A percentile compares a stretch with the other conserved stretches of the same genome.
Evolutionary conservation across 208 protist genomes (phyloP).

Genomic region (Leishmania tropica): DNA sequence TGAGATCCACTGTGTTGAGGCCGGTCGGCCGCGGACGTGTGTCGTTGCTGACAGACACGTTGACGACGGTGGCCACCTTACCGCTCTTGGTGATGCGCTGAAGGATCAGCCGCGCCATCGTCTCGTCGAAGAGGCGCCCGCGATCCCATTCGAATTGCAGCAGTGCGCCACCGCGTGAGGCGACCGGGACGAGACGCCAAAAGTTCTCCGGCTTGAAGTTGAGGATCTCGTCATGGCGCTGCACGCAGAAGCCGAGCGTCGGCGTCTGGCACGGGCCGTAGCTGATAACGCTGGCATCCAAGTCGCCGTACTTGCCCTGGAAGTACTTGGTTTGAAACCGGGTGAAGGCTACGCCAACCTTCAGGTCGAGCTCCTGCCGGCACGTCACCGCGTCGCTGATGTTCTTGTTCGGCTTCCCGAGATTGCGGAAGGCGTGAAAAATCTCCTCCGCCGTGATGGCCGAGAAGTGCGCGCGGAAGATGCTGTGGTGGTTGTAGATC

Average conservation of each 20-base stretch:
- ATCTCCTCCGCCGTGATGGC: slow-evolving; percentile 91
- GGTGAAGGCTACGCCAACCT: slow-evolving; percentile 96
- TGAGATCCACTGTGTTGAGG: slow-evolving; percentile 96
- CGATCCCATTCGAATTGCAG: slow-evolving; percentile 91
- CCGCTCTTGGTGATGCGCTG: slow-evolving; percentile 53
- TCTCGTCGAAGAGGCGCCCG: slow-evolving; percentile 90
- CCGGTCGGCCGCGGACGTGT: slow-evolving; percentile 74
- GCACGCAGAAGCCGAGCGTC: slow-evolving; percentile 94
- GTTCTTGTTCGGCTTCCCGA: slow-evolving; percentile 92
- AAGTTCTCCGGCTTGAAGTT: slow-evolving; percentile 94
- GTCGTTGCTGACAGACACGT: slow-evolving; percentile 63
- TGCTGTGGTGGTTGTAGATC: slow-evolving; percentile 64
- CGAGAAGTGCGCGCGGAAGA: slow-evolving; percentile 93
- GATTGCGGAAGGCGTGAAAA: slow-evolving; percentile 72
- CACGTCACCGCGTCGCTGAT: slow-evolving; percentile 94
- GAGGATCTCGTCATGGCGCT: slow-evolving; percentile 92
- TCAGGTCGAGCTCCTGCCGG: slow-evolving; percentile 96
- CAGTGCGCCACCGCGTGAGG: slow-evolving; percentile 58
- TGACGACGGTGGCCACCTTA: slow-evolving; percentile 66
- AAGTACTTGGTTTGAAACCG: slow-evolving; percentile 94
- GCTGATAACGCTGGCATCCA: slow-evolving; percentile 89
- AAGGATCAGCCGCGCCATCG: slow-evolving; percentile 71
- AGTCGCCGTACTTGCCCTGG: slow-evolving; percentile 89
- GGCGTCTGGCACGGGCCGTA: slow-evolving; percentile 98
- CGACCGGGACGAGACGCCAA: slow-evolving; percentile 78